Base-by-base conservation (phyloP, 2,329 filamentous ascomycete species). In the Calonectria pteridis region DNA sequence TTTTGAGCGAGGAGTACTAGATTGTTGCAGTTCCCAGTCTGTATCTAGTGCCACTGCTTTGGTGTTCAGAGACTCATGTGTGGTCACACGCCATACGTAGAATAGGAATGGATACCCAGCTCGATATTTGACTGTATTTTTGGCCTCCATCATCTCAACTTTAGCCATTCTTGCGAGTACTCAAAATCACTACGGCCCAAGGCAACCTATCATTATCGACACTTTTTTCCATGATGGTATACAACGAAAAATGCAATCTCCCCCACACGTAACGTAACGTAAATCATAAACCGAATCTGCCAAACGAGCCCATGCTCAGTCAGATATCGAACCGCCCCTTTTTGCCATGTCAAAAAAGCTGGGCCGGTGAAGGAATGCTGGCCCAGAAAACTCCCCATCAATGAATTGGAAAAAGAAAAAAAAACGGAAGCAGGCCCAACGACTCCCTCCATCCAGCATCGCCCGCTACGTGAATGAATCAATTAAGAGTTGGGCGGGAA, bases 1-100 rank as follows among this genome's bases (percentile, higher is more conserved):
- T 94, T 71, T 65, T 85, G 64, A 81, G 77, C 35, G 81, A 84
- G 70, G 83, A 85, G 70, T 81, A 55, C 83, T 97, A 76, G 80
- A 58, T 29, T 79, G 49, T 6, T 55, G 31, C n/a, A 26, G 4
- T 67, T 51, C 67, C 31, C 31, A 62, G 49, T 31, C 31, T 65
- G 13, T n/a, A 20, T 62, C 23, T 29, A 53, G 26, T 29, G 33
- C 51, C 7, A 6, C 9, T 11, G 11, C 43, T 23, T 46, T 46
- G 43, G n/a, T n/a, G 20, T 46, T 46, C 18, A 2, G n/a, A 46
- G 20, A 20, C 13, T 46, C n/a, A 23, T 46, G 4, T 46, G 43
- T 40, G n/a, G 11, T 28, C 33, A 28, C 9, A 20, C 11, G 6
- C 35, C 7, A 26, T 16, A 20, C 1, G 13, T 28, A 18, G 16